Base-by-base conservation (phyloP, 2,329 filamentous ascomycete genomes). In the Colletotrichum tropicicola region DNA sequence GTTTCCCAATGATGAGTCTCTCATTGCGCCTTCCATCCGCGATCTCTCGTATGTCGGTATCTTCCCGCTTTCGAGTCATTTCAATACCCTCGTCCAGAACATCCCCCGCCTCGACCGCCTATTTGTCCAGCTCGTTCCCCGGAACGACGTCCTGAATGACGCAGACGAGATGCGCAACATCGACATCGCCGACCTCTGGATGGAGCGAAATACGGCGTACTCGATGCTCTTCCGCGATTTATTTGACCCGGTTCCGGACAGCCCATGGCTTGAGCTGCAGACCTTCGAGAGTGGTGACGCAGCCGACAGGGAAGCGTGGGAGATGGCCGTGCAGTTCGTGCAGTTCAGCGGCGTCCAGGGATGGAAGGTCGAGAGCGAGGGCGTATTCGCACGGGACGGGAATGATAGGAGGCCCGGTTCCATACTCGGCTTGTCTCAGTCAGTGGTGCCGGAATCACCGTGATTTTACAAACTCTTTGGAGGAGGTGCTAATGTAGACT, bases 61-160 rank as follows among this genome's bases (percentile, higher is more conserved):
- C 7, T 93, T 92, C 69, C 91, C 91, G 0, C 87, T 89, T 35
- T 82, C 84, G 49, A 83, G 84, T 6, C 90, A 92, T 72, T 82
- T 91, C 52, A 77, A 83, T 39, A 78, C 77, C 45, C 77, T 87
- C 1, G 73, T 87, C 2, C 73, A 77, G 2, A 69, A 80, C 62
- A 81, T 89, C 66, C 83, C 82, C 1, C 80, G 75, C 10, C 69
- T 91, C 3, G 79, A 85, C 43, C 78, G 78, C 12, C 75, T 91
- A 1, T 89, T 82, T 59, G 75, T 90, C 12, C 88, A 89, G 62
- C 70, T 85, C 8, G 75, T 78, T 28, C 78, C 80, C 2, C 75
- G 71, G 17, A 75, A 77, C 62, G 63, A 65, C 32, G 57, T 66
- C 25, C 71, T 79, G 13, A 69, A 76, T 28, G 75, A 81, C 45